phyloP scores from a whole-genome alignment of 2,329 filamentous ascomycete genomes.

The Amylocarpus encephaloides region DNA sequence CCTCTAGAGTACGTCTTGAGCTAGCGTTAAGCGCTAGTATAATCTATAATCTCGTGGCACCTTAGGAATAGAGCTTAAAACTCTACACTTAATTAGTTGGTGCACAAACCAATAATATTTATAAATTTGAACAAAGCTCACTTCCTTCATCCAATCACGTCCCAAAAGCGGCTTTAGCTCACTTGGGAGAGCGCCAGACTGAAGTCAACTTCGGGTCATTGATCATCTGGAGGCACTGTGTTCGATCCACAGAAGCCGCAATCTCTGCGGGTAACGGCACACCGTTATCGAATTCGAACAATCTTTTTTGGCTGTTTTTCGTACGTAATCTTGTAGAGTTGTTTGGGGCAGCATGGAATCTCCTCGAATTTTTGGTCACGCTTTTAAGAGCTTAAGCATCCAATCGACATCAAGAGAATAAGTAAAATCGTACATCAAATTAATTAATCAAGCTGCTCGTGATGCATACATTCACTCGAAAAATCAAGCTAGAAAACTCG shows the following conservation, averaged over 20 bases:
- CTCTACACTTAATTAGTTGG: background rate
- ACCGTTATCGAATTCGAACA: background rate
- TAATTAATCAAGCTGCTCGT: no score
- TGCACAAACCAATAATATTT: background rate
- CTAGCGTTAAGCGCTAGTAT: no score
- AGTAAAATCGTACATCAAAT: no score
- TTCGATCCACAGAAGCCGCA: slow-evolving; percentile 6
- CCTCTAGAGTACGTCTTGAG: no score
- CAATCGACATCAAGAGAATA: no score
- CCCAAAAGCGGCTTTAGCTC: slow-evolving; percentile 6
- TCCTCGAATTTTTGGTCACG: no score
- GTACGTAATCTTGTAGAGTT: background rate
- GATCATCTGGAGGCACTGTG: slow-evolving; percentile 7
- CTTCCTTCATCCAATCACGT: background rate
- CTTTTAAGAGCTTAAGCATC: no score
- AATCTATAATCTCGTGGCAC: no score
- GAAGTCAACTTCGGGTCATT: slow-evolving; percentile 2
- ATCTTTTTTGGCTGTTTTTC: background rate
- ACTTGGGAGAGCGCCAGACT: slow-evolving; percentile 9
- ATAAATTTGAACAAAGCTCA: background rate
- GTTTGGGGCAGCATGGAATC: background rate
- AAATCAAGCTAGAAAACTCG: no score
- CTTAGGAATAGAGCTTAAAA: no score
- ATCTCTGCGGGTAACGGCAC: background rate
- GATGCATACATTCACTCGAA: no score